These are phyloP conservation scores for Coniochaeta pulveracea DNA, from an alignment of 2,329 filamentous ascomycete genomes.

Conservation along the genomic window DNA sequence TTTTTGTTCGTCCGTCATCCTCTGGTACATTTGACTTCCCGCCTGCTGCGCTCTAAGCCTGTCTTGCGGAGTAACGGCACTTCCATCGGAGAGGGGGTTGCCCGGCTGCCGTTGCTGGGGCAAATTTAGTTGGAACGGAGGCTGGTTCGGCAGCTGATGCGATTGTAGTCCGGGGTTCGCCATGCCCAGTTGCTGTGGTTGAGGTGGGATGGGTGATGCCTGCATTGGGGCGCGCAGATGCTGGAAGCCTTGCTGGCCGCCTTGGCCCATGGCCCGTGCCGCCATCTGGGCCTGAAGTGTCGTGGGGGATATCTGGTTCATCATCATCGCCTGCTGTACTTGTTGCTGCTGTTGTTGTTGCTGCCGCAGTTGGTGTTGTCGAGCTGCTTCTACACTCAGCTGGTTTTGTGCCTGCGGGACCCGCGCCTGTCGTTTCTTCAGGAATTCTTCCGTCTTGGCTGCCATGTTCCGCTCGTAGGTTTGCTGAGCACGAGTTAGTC, in stretches of 20 bases:
- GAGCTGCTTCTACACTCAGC: constrained; percentile 24
- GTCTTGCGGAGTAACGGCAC: constrained; percentile 30
- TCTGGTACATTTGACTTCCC: too few species aligned
- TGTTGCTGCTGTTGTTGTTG: constrained; percentile 10
- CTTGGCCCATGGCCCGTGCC: constrained; percentile 35
- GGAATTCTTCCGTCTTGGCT: constrained; percentile 34
- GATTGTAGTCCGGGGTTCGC: constrained; percentile 26
- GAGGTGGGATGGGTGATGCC: constrained; percentile 37
- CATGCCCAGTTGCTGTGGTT: constrained; percentile 24
- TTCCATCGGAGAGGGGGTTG: constrained; percentile 21
- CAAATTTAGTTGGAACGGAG: constrained; percentile 23
- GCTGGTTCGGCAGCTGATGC: constrained; percentile 30
- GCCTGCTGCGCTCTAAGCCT: too few species aligned
- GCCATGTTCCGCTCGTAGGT: constrained; percentile 37
- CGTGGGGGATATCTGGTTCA: constrained; percentile 35
- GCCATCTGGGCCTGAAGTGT: constrained; percentile 32
- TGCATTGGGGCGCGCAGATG: constrained; percentile 50
- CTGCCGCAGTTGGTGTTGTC: constrained; percentile 12
- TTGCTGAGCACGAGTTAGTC: constrained; percentile 23
- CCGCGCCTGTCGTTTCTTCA: constrained; percentile 37
- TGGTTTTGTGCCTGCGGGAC: constrained; percentile 36
- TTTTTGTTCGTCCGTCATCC: constrained; percentile 34
- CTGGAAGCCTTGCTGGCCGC: constrained; percentile 42
- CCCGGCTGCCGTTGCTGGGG: constrained; percentile 19
- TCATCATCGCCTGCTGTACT: constrained; percentile 31